phyloP scores from a whole-genome alignment of 192 early-diverging fungal genomes.

The Thoreauomyces humboldtii region DNA sequence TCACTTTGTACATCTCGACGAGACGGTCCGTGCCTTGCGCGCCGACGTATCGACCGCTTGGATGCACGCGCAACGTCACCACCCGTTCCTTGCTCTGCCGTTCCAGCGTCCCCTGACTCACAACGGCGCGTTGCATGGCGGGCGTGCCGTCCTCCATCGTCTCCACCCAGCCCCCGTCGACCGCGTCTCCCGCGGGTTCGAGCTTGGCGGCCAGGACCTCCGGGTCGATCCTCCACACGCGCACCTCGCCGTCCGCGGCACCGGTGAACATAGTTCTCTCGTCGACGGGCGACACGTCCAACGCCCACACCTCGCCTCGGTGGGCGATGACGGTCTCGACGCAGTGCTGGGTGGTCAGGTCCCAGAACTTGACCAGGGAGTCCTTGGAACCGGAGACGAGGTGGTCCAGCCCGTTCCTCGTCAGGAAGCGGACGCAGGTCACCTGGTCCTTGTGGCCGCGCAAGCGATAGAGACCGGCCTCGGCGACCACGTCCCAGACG shows the following conservation, averaged over 20 bases:
- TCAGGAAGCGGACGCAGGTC: conserved; percentile 70
- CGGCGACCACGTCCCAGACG: conserved; percentile 92
- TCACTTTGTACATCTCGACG: conserved; percentile 81
- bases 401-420: conserved; percentile 43
- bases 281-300: conserved; percentile 64
- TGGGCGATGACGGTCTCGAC: conserved; percentile 92
- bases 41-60: conserved; percentile 74
- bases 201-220: conserved; percentile 56
- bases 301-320: conserved; percentile 90
- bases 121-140: conserved; percentile 65
- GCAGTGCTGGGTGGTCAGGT: conserved; percentile 89
- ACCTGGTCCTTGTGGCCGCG: conserved; percentile 96
- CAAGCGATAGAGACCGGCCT: conserved; percentile 82
- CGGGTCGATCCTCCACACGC: conserved; percentile 83
- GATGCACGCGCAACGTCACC: conserved; percentile 73
- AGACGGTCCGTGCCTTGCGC: conserved; percentile 71
- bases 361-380: conserved; percentile 95
- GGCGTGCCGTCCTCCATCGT: conserved; percentile 30
- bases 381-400: conserved; percentile 92
- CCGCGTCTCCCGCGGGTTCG: conserved; percentile 35
- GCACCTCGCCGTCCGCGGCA: conserved; percentile 77
- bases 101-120: conserved; percentile 71
- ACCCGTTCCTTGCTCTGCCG: conserved; percentile 80
- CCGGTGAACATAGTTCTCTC: conserved; percentile 76
- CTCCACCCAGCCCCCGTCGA: conserved; percentile 30